These are phyloP conservation scores for Plasmodium falciparum DNA, from an alignment of 169 alveolate genomes.

Conservation along the genomic window DNA sequence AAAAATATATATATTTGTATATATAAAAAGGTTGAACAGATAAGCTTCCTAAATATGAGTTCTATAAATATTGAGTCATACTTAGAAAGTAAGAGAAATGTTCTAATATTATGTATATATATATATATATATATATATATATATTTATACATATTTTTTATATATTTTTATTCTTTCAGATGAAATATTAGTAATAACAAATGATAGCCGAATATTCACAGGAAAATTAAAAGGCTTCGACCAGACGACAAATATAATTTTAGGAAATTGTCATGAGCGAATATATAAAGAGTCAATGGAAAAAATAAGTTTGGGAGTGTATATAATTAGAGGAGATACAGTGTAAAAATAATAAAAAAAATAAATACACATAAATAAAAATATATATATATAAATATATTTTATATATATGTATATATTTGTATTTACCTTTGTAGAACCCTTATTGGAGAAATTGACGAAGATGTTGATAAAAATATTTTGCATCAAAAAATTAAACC, in stretches of 20 bases:
- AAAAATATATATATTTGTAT: constrained; percentile 11
- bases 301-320: constrained; percentile 88
- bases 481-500: constrained; percentile 80
- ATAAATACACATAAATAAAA: background rate
- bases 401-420: background rate
- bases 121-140: background rate
- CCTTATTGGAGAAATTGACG: constrained; percentile 83
- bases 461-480: constrained; percentile 79
- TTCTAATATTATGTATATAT: background rate
- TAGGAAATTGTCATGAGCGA: constrained; percentile 89
- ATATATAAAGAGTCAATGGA: constrained; percentile 89
- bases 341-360: constrained; percentile 82
- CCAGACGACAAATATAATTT: constrained; percentile 90
- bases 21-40: background rate
- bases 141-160: background rate
- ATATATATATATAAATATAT: too few species aligned
- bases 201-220: constrained; percentile 91
- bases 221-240: constrained; percentile 92
- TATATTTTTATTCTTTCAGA: constrained; percentile 77
- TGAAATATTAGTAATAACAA: constrained; percentile 88
- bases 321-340: constrained; percentile 89
- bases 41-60: constrained; percentile 19
- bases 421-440: constrained; percentile 62
- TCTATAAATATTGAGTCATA: constrained; percentile 71
- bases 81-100: constrained; percentile 42